These are phyloP conservation scores for Botrytis paeoniae DNA, from an alignment of 2,329 filamentous ascomycete species.

Conservation along the genomic window DNA sequence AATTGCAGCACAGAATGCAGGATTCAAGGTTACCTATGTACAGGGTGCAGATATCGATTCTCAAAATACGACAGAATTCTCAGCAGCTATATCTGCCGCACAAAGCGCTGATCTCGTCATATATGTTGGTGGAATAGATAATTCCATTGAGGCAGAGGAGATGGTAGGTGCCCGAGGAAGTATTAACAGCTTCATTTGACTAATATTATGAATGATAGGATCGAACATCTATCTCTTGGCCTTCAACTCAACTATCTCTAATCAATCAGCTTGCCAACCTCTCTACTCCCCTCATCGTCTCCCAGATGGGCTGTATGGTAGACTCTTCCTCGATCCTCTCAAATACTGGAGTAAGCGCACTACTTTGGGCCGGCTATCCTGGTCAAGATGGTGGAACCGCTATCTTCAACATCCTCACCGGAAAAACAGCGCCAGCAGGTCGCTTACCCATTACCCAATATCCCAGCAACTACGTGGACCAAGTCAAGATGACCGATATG, in stretches of 20 bases:
- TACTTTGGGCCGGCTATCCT: constrained; percentile 59
- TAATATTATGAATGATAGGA: constrained; percentile 38
- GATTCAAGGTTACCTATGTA: constrained; percentile 35
- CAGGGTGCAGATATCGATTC: constrained; percentile 39
- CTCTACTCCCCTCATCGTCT: constrained; percentile 49
- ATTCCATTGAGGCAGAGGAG: constrained; percentile 49
- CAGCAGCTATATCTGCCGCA: constrained; percentile 41
- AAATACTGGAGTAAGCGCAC: constrained; percentile 47
- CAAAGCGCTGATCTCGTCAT: constrained; percentile 50
- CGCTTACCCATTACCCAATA: constrained; percentile 56
- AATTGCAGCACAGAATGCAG: constrained; percentile 45
- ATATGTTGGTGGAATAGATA: constrained; percentile 55
- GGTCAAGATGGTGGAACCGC: constrained; percentile 58
- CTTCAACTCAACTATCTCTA: constrained; percentile 49
- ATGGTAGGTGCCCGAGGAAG: background rate
- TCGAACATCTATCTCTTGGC: constrained; percentile 50
- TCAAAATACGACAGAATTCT: constrained; percentile 34
- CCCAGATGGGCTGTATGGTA: constrained; percentile 51
- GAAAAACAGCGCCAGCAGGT: constrained; percentile 40
- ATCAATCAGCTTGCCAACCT: constrained; percentile 47
- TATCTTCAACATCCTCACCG: constrained; percentile 52
- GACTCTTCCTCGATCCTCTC: constrained; percentile 50
- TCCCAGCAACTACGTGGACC: constrained; percentile 49
- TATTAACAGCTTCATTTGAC: background rate
- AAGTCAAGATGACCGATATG: constrained; percentile 57